phyloP scores from a whole-genome alignment of 2,329 filamentous ascomycete genomes.

The Hirsutella minnesotensis region DNA sequence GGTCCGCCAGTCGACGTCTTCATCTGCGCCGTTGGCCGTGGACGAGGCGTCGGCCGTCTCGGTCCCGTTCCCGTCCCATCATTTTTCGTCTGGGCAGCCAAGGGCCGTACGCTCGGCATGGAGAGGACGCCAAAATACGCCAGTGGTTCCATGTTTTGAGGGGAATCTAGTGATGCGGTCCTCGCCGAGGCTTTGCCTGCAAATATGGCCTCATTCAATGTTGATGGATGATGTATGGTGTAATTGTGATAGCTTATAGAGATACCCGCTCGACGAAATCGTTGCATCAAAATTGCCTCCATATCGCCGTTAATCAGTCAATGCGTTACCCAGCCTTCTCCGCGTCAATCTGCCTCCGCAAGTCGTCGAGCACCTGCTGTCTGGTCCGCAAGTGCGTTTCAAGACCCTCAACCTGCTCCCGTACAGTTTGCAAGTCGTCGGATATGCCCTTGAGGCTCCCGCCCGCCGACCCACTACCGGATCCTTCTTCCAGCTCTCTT shows the following conservation, averaged over 20 bases:
- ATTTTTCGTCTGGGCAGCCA: slow-evolving; percentile 36
- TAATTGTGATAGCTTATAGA: background rate
- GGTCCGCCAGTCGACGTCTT: slow-evolving; percentile 36
- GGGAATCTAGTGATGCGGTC: background rate
- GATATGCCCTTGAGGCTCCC: slow-evolving; percentile 63
- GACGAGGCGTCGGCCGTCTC: slow-evolving; percentile 36
- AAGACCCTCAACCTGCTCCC: slow-evolving; percentile 85
- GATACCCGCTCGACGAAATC: background rate
- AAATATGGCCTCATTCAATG: background rate
- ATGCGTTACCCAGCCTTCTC: slow-evolving; percentile 50
- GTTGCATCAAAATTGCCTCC: background rate
- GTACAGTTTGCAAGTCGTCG: slow-evolving; percentile 83
- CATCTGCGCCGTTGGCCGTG: slow-evolving; percentile 35
- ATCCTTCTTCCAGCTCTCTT: slow-evolving; percentile 61
- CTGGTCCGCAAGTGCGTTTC: slow-evolving; percentile 71
- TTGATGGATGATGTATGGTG: background rate
- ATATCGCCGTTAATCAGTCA: background rate
- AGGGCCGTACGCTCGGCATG: slow-evolving; percentile 37
- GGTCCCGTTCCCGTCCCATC: slow-evolving; percentile 37
- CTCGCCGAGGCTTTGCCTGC: background rate
- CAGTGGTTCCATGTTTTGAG: slow-evolving; percentile 35
- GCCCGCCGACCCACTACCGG: slow-evolving; percentile 56
- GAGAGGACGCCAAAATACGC: slow-evolving; percentile 32
- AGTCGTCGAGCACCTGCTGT: slow-evolving; percentile 61
- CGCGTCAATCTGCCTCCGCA: slow-evolving; percentile 75